phyloP scores from a whole-genome alignment of 2,329 filamentous ascomycete species.

The Penicillium sp. region DNA sequence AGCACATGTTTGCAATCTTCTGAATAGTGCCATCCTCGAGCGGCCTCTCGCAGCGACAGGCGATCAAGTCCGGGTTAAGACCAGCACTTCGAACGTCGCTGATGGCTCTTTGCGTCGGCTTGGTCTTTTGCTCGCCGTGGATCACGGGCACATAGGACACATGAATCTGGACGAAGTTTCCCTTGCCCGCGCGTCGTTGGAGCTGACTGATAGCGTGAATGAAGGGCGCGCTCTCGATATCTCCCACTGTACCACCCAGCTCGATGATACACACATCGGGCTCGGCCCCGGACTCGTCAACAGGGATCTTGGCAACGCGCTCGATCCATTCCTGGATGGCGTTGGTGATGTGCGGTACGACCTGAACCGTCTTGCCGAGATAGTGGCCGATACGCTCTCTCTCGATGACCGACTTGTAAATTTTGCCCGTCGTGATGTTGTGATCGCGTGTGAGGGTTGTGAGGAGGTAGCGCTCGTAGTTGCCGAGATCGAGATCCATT shows the following conservation, averaged over 20 bases:
- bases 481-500: constrained; percentile 69
- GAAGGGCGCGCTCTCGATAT: constrained; percentile 84
- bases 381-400: constrained; percentile 70
- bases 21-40: constrained; percentile 69
- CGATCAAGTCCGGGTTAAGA: constrained; percentile 73
- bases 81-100: constrained; percentile 77
- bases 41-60: constrained; percentile 78
- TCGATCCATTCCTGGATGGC: constrained; percentile 91
- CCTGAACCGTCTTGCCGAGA: constrained; percentile 81
- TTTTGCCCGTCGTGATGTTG: constrained; percentile 97
- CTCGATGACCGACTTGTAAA: constrained; percentile 84
- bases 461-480: constrained; percentile 76
- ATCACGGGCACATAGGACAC: constrained; percentile 73
- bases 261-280: constrained; percentile 91
- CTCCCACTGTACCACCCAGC: constrained; percentile 51
- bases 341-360: constrained; percentile 87
- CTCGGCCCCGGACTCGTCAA: constrained; percentile 74
- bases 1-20: constrained; percentile 87
- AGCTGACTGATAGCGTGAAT: constrained; percentile 81
- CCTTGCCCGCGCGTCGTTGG: constrained; percentile 63
- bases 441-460: constrained; percentile 78
- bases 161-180: constrained; percentile 83
- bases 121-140: constrained; percentile 80
- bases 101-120: constrained; percentile 90
- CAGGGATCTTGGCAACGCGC: constrained; percentile 75